Evolutionary conservation across 495 filamentous ascomycete genomes (phyloP), one percentile per base, ranked within the genome.

Genomic region (Xylona heveae): DNA sequence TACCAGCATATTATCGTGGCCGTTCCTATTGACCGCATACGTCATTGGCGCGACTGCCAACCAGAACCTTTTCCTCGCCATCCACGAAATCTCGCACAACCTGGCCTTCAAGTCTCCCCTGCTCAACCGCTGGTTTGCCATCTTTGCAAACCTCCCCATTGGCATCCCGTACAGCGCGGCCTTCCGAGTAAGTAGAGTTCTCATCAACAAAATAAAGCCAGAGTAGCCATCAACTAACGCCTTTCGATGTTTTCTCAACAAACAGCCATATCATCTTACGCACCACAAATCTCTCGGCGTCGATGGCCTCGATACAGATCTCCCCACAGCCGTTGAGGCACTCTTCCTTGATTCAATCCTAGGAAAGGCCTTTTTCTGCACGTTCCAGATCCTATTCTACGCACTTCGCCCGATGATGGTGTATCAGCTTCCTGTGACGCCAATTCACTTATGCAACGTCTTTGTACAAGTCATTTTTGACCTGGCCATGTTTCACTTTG

Each of bases 371-470:
- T 95, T 99, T 64, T 99, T 99, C 68, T 90, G 79, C 61, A 95
- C 90, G 42, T 95, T 94, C 59, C 90, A 99, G 55, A 94, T 99
- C 51, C 61, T 99, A 48, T 99, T 99, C 69, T 99, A 99, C 63
- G 90, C 90, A 47, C 47, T 99, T n/a, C 81, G 90, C 3, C 90
- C 90, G 32, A 90, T 94, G 75, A 74, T 84, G 57, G 66, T 99
- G 41, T 90, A 90, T 61, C 66, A 71, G 43, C 62, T 94, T 1
- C 80, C 84, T 16, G 66, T 95, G 49, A 95, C 90, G 31, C 64
- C 58, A 46, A 71, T 93, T 35, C 85, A 94, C 55, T 52, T 70
- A 30, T 46, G 80, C 43, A 99, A 99, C 57, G 57, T 95, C 9
- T 40, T 57, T 40, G 59, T 61, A 4, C 84, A 99, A 51, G 36